A percentile compares a stretch with the other conserved stretches of the same genome.
phyloP scores from a whole-genome alignment of 371 early-diverging fungal species.

The Dinochytrium kinnereticum region DNA sequence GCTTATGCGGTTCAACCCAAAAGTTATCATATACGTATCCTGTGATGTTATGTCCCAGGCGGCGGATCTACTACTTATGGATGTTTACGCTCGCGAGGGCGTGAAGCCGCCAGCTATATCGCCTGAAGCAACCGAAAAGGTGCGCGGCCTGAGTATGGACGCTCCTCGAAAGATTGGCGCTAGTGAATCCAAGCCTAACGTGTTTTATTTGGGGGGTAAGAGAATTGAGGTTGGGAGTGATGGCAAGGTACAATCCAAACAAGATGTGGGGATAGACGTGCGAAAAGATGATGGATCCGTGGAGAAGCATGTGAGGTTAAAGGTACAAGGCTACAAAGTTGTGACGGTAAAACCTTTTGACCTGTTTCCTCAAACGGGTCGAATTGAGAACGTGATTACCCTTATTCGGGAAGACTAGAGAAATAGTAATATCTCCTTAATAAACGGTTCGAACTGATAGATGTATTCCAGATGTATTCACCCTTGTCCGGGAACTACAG shows the following conservation, averaged over 20 bases:
- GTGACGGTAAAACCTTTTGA: constrained; percentile 66
- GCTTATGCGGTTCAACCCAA: constrained; percentile 65
- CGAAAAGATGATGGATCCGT: constrained; percentile 1
- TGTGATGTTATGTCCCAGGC: constrained; percentile 70
- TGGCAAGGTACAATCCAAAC: neutral
- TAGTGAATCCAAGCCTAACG: neutral
- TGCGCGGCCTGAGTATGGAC: neutral
- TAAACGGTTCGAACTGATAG: too few relatives aligned
- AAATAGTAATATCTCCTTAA: too few relatives aligned
- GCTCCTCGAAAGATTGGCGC: too few relatives aligned
- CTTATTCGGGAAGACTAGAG: constrained; percentile 46
- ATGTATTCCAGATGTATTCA: too few relatives aligned
- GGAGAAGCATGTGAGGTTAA: neutral
- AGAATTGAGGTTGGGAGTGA: constrained; percentile 8
- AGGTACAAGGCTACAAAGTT: constrained; percentile 53
- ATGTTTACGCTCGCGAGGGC: constrained; percentile 5
- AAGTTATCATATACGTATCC: constrained; percentile 68
- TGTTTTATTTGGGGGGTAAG: constrained; percentile 28
- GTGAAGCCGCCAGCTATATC: constrained; percentile 21
- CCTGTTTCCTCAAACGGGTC: constrained; percentile 71
- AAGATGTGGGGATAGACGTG: neutral
- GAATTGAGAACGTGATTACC: constrained; percentile 66
- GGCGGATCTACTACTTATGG: constrained; percentile 49
- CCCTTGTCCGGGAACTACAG: too few relatives aligned
- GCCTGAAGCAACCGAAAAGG: neutral